phyloP scores from a whole-genome alignment of 805 yeast genomes.

The Cyberlindnera mycetangii region DNA sequence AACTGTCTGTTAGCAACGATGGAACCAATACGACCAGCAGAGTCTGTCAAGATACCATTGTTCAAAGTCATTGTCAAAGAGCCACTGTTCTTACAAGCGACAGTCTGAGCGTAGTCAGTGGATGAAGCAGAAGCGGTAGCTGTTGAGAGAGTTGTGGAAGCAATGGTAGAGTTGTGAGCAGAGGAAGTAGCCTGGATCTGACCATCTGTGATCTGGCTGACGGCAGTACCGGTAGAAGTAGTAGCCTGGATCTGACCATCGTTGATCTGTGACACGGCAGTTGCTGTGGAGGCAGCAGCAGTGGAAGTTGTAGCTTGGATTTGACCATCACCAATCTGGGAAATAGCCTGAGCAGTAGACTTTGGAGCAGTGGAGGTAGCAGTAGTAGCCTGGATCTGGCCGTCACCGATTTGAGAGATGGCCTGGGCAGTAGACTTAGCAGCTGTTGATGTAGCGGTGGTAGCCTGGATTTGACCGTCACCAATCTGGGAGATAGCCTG shows the following conservation, averaged over 20 bases:
- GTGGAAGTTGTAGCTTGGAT: constrained; percentile 40
- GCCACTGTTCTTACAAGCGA: too few species aligned
- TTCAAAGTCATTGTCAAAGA: constrained; percentile 56
- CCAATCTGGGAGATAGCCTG: constrained; percentile 26
- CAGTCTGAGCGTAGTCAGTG: too few species aligned
- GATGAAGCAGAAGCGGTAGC: too few species aligned
- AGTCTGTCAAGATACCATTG: constrained; percentile 51
- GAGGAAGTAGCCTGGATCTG: constrained; percentile 26
- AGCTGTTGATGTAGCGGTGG: constrained; percentile 16
- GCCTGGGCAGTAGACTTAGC: constrained; percentile 27
- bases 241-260: constrained; percentile 28
- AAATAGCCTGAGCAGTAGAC: constrained; percentile 30
- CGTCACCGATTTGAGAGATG: constrained; percentile 29
- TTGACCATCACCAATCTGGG: constrained; percentile 61
- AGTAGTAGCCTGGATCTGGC: constrained; percentile 33
- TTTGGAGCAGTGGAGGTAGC: constrained; percentile 20
- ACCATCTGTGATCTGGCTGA: constrained; percentile 19
- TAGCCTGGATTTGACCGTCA: constrained; percentile 34
- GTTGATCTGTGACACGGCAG: constrained; percentile 19
- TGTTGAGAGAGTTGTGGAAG: constrained; percentile 50
- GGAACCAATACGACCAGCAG: constrained; percentile 67
- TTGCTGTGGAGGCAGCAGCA: constrained; percentile 35
- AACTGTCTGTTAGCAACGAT: constrained; percentile 82
- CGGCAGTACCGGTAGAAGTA: constrained; percentile 7
- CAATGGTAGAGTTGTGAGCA: constrained; percentile 25